A percentile compares a stretch with the other conserved stretches of the same genome.
Evolutionary conservation across 768 basidiomycete genomes (phyloP).

Genomic region (Russula griseocarnosa): DNA sequence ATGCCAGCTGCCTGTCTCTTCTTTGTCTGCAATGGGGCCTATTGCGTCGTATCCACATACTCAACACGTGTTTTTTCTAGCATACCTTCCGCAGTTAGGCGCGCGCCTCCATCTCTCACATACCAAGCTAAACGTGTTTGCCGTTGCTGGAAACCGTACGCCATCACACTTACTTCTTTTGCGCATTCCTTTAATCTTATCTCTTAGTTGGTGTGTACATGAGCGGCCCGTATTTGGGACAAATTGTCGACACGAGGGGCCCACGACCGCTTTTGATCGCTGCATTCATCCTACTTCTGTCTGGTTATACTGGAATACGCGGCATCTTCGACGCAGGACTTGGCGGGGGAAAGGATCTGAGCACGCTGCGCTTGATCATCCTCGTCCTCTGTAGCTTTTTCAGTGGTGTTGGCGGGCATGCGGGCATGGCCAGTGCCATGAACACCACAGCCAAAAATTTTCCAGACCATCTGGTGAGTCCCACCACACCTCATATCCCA

Average conservation of each 20-base stretch:
- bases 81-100: slow-evolving; percentile 85
- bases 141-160: slow-evolving; percentile 73
- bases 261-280: slow-evolving; percentile 61
- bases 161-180: not conserved
- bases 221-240: slow-evolving; percentile 74
- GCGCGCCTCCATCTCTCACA: slow-evolving; percentile 69
- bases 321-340: slow-evolving; percentile 57
- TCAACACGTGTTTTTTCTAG: slow-evolving; percentile 36
- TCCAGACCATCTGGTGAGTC: slow-evolving; percentile 60
- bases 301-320: slow-evolving; percentile 74
- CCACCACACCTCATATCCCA: not conserved
- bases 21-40: not conserved
- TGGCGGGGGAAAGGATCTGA: slow-evolving; percentile 31
- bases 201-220: slow-evolving; percentile 68
- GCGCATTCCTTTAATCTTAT: slow-evolving; percentile 5
- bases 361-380: slow-evolving; percentile 43
- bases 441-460: slow-evolving; percentile 85
- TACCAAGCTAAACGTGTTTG: slow-evolving; percentile 79
- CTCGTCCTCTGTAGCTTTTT: slow-evolving; percentile 63
- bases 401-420: slow-evolving; percentile 75
- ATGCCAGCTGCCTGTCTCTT: not conserved
- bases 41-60: not conserved
- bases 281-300: slow-evolving; percentile 56
- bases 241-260: slow-evolving; percentile 69
- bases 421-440: slow-evolving; percentile 62